Evolutionary conservation across 108 stramenopile genomes (phyloP).

Genomic region (Bacterosira constricta): DNA sequence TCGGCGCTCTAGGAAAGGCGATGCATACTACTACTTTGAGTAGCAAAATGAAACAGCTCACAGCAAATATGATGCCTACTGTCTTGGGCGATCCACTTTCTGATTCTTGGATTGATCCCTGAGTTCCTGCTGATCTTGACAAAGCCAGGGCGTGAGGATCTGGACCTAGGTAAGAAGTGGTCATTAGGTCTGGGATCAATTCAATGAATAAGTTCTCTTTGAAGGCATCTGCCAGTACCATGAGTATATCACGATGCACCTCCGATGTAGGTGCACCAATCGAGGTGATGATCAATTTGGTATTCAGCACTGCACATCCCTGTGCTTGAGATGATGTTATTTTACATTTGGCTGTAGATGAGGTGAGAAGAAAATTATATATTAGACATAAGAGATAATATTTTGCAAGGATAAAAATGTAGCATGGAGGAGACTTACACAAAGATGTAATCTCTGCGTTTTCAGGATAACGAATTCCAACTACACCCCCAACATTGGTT

Average conservation of each 20-base stretch:
- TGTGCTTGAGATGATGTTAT: constrained; percentile 24
- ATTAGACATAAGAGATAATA: neutral
- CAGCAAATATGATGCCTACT: neutral
- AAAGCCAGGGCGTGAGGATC: constrained; percentile 10
- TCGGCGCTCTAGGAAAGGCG: neutral
- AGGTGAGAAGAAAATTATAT: neutral
- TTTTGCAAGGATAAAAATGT: neutral
- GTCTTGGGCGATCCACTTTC: neutral
- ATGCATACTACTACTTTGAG: neutral
- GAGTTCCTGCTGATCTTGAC: neutral
- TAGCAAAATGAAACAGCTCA: neutral
- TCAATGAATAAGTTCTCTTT: constrained; percentile 24
- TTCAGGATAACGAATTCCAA: constrained; percentile 42
- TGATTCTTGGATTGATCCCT: too few species aligned
- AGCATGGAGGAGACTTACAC: constrained; percentile 14
- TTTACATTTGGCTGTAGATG: constrained; percentile 34
- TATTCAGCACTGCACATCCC: constrained; percentile 35
- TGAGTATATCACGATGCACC: constrained; percentile 30
- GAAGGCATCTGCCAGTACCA: constrained; percentile 29
- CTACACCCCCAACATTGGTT: constrained; percentile 21
- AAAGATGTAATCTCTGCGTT: constrained; percentile 30
- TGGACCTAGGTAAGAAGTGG: constrained; percentile 42
- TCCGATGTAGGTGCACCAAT: constrained; percentile 3
- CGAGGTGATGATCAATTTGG: constrained; percentile 39
- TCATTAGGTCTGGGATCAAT: constrained; percentile 28